These are phyloP conservation scores for Delitschia confertaspora DNA, from an alignment of 495 filamentous ascomycete species.

Conservation along the genomic window DNA sequence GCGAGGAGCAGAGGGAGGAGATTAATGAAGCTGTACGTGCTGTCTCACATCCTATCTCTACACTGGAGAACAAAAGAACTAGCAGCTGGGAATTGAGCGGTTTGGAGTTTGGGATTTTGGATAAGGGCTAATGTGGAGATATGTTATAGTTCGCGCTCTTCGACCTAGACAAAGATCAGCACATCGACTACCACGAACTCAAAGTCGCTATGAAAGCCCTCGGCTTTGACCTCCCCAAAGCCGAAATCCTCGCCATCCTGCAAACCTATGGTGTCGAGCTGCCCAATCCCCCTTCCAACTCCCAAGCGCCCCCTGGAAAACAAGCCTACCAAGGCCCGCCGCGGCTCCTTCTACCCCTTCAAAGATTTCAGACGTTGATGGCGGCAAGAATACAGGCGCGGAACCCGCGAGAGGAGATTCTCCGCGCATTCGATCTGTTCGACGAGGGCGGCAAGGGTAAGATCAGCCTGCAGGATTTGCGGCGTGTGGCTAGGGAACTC, in stretches of 20 bases:
- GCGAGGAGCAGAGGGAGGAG: constrained; percentile 81
- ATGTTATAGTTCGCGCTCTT: constrained; percentile 96
- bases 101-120: too few species aligned
- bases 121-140: constrained; percentile 1
- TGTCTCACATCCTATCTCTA: neutral
- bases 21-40: constrained; percentile 77
- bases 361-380: constrained; percentile 68
- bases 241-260: constrained; percentile 68
- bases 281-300: constrained; percentile 30
- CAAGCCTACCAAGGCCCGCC: constrained; percentile 28
- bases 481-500: constrained; percentile 79
- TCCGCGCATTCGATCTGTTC: constrained; percentile 85
- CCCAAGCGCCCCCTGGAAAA: constrained; percentile 39
- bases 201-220: constrained; percentile 95
- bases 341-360: constrained; percentile 61
- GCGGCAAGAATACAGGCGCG: constrained; percentile 68
- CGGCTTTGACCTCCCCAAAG: constrained; percentile 81
- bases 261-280: constrained; percentile 53
- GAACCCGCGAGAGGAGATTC: constrained; percentile 84
- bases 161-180: constrained; percentile 89
- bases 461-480: constrained; percentile 77
- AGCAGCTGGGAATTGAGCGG: neutral
- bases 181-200: constrained; percentile 95
- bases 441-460: constrained; percentile 70
- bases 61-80: neutral